Evolutionary conservation across 2,329 filamentous ascomycete species (phyloP), one percentile per base, ranked within the genome.

Genomic region (Chalaropsis ovoidea): DNA sequence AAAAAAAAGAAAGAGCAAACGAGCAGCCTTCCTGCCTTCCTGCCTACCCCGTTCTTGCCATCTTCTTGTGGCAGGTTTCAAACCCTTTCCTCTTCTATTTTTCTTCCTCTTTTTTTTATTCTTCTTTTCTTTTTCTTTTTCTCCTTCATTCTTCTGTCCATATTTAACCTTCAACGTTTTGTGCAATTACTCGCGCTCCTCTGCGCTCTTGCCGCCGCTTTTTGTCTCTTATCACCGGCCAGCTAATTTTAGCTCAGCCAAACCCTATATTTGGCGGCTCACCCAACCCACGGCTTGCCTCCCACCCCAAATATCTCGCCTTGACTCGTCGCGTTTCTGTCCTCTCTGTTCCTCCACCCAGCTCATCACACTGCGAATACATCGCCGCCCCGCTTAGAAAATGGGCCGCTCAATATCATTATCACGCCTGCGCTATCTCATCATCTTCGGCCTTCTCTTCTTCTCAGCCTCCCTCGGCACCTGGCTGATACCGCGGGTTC

Each of bases 401-500:
- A 64, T 52, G 56, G 42, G 61, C 11, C 31, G 41, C 39, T 31
- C 63, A 8, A 35, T 67, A 17, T 61, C 66, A 15, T 54, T 81
- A 79, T 77, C 76, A 69, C 77, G 78, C 73, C 68, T 82, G 62
- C 80, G 79, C 39, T 78, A 78, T 62, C 70, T 78, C 69, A 72
- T 75, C 66, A 73, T 79, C 61, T 70, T 75, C 61, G 69, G 70
- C 35, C 56, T 74, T 69, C 69, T 79, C 68, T 69, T 81, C 69
- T 68, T 78, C 68, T 65, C 77, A 56, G 65, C 83, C 70, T 74
- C 80, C 67, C 77, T 84, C 69, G 67, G 78, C 61, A 74, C 81
- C 61, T 80, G 78, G 72, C 74, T 79, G 39, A 71, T 87, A 6
- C 80, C 83, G 56, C 77, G 78, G 64, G 73, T 79, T 54, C 79